Base-by-base conservation (phyloP, 148 eudicot species). In the Spergularia marina region DNA sequence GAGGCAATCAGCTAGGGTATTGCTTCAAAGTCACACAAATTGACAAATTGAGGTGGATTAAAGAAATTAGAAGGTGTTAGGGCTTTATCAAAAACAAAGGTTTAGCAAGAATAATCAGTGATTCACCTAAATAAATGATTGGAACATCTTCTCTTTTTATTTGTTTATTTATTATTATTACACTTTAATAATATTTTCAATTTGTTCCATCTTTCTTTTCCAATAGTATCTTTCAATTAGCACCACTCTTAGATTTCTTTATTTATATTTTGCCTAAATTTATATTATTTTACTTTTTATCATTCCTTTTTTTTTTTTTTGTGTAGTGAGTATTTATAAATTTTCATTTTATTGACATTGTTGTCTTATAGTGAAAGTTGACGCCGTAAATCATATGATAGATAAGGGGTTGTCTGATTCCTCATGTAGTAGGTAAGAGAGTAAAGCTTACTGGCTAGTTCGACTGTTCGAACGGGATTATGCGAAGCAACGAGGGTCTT, bases 1-100 rank as follows among this genome's bases (percentile, higher is more conserved):
- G 39, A 7, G 18, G 39, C 5, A 69, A 17, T n/a, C 41, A 57
- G 18, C 23, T 8, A 20, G 12, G 21, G 25, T 58, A 57, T 65
- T 54, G 40, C 77, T 65, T 75, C 60, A 75, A 75, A 65, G 71
- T 23, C 71, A 75, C 71, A 54, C 8, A 74, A 74, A 23, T 63
- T 54, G 55, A 12, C 63, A 74, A 65, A 11, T 74, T 34, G 77
- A 74, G 55, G 10, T 40, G n/a, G 21, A 66, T n/a, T 56, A 67
- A 47, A 68, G 13, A 23, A 41, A 78, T 23, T 72, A 73, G 53
- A 66, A 67, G 77, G 69, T 78, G 77, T 66, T 57, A 67, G 36
- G 73, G 81, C 76, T 65, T 72, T 78, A 56, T 78, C 81, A 55
- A 25, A 78, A 72, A 25, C 7, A 72, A 72, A 78, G 47, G 81